Percentiles rank a stretch among this genome's conserved stretches.
Conservation (phyloP, 2,329 filamentous ascomycete species). For the Septoria linicola region DNA sequence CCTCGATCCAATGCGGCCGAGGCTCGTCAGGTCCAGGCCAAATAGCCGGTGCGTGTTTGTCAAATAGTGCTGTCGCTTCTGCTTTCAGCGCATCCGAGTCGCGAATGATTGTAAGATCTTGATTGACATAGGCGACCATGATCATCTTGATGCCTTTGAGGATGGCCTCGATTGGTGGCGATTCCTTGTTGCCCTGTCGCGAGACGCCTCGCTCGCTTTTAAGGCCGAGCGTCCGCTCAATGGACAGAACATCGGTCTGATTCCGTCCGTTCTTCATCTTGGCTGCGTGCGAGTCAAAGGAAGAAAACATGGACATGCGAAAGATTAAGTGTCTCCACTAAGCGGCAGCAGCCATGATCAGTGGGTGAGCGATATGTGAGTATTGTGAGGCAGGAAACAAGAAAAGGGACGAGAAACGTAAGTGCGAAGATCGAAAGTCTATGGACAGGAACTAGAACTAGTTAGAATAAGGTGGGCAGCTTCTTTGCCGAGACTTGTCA, state of each 20-base stretch:
- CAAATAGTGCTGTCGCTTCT: conserved; percentile 14
- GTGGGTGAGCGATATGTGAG: no score
- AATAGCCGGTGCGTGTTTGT: conserved; percentile 18
- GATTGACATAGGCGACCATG: conserved; percentile 17
- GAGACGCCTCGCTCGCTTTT: conserved; percentile 23
- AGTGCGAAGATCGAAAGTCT: no score
- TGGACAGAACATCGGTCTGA: conserved; percentile 19
- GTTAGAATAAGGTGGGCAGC: no score
- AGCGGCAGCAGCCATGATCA: conserved; percentile 4
- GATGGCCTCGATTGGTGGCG: conserved; percentile 16
- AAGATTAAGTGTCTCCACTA: background rate
- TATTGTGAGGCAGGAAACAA: no score
- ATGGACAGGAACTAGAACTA: no score
- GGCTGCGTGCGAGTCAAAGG: conserved; percentile 6
- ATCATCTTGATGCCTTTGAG: conserved; percentile 22
- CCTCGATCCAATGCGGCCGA: conserved; percentile 19
- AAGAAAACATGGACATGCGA: conserved; percentile 9
- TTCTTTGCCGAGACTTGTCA: no score
- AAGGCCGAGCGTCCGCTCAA: conserved; percentile 20
- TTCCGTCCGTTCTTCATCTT: conserved; percentile 21
- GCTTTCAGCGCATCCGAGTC: conserved; percentile 19
- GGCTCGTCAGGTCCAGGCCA: conserved; percentile 19
- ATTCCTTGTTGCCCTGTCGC: conserved; percentile 22
- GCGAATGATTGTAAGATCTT: conserved; percentile 17
- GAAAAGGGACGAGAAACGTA: background rate